Percentiles rank a stretch among this genome's conserved stretches.
These are phyloP conservation scores for Thalassiosira livingstoniorum DNA, from an alignment of 352 stramenopile species.

Conservation along the genomic window DNA sequence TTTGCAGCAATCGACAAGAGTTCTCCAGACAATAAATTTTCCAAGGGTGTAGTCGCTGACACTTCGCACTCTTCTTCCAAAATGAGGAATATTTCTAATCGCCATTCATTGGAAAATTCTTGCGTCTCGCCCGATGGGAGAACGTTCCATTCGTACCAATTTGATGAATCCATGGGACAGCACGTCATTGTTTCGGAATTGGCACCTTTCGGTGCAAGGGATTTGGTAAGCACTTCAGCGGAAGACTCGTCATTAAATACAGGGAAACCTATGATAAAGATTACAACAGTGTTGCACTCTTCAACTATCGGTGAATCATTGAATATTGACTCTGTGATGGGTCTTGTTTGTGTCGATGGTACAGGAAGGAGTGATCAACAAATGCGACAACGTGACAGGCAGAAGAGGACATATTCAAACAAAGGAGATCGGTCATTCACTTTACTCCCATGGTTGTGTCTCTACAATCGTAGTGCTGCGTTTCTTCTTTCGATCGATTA, in stretches of 20 bases:
- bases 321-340: constrained; percentile 65
- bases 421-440: background rate
- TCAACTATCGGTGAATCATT: constrained; percentile 50
- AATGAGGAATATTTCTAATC: too few relatives aligned
- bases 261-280: constrained; percentile 4
- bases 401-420: constrained; percentile 1
- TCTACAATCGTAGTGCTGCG: constrained; percentile 72
- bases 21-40: too few relatives aligned
- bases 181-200: constrained; percentile 65
- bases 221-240: background rate
- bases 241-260: background rate
- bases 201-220: constrained; percentile 52
- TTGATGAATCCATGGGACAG: constrained; percentile 13
- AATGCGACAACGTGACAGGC: background rate
- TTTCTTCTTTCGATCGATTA: constrained; percentile 76
- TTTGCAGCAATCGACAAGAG: too few relatives aligned
- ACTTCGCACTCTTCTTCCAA: too few relatives aligned
- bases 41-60: too few relatives aligned
- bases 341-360: constrained; percentile 70
- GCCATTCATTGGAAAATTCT: constrained; percentile 37
- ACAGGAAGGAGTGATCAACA: constrained; percentile 11
- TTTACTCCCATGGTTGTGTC: constrained; percentile 66
- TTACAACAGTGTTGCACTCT: constrained; percentile 37
- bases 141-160: constrained; percentile 67
- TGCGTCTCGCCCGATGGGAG: constrained; percentile 64